A percentile compares a stretch with the other conserved stretches of the same genome.
These are phyloP conservation scores for Solanum hybrid DNA, from an alignment of 305 asterid genomes.

Conservation along the genomic window DNA sequence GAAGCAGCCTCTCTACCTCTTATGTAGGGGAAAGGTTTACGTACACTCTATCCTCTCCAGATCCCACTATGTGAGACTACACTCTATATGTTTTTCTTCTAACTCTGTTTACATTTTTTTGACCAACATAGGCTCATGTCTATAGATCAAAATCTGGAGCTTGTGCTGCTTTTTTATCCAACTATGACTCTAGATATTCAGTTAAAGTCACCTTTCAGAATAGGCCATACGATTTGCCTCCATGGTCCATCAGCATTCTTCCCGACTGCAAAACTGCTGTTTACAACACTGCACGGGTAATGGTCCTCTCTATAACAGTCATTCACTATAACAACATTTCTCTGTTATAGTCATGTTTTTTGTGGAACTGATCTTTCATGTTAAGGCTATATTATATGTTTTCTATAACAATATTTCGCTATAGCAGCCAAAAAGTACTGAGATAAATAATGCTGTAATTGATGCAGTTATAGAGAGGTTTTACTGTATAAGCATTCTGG, in stretches of 20 bases:
- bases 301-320: background rate
- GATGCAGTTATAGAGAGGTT: background rate
- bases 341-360: background rate
- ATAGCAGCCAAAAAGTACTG: background rate
- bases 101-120: background rate
- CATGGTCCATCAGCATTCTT: constrained; percentile 92
- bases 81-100: background rate
- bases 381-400: background rate
- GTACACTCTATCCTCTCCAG: background rate
- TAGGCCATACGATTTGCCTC: constrained; percentile 59
- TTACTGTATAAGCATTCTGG: background rate
- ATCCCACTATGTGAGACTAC: background rate
- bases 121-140: constrained; percentile 46
- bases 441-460: background rate
- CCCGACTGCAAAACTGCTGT: constrained; percentile 86
- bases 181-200: constrained; percentile 50
- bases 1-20: background rate
- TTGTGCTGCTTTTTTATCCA: constrained; percentile 81
- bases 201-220: constrained; percentile 46
- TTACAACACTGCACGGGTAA: constrained; percentile 83
- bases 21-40: background rate
- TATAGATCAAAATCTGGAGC: constrained; percentile 52
- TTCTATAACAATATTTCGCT: background rate
- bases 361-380: background rate
- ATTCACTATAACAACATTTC: background rate